Evolutionary conservation across 345 rosid species (phyloP).

Genomic region (Sonneratia caseolaris): DNA sequence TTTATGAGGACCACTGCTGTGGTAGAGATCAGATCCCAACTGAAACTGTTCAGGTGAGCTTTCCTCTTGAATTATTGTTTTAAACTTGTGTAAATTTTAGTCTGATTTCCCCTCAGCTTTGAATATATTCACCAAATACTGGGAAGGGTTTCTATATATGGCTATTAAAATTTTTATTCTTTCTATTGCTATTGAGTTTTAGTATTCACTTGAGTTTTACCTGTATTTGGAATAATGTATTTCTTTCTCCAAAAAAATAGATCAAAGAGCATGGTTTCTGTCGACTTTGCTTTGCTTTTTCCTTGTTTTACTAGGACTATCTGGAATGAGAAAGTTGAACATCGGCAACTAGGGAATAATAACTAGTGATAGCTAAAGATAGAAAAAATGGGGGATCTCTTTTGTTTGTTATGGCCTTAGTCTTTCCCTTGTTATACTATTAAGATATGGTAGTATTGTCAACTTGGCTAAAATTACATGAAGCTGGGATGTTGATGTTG

Average conservation of each 20-base stretch:
- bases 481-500: conserved; percentile 10
- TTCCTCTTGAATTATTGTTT: conserved; percentile 11
- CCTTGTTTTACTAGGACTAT: background rate
- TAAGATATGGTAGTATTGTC: background rate
- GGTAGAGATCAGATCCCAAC: conserved; percentile 73
- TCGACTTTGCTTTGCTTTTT: background rate
- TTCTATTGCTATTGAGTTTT: background rate
- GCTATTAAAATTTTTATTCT: background rate
- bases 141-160: background rate
- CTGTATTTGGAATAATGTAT: background rate
- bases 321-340: background rate
- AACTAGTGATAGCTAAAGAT: background rate
- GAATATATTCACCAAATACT: background rate
- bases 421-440: background rate
- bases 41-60: conserved; percentile 63
- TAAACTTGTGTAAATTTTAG: background rate
- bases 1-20: conserved; percentile 67
- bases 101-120: background rate
- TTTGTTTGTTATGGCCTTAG: background rate
- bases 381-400: background rate
- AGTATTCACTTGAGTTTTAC: background rate
- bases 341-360: background rate
- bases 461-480: background rate
- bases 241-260: background rate
- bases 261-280: background rate